Evolutionary conservation across 2,329 filamentous ascomycete species (phyloP), one percentile per base, ranked within the genome.

Genomic region (Phaeosphaeria sp.): DNA sequence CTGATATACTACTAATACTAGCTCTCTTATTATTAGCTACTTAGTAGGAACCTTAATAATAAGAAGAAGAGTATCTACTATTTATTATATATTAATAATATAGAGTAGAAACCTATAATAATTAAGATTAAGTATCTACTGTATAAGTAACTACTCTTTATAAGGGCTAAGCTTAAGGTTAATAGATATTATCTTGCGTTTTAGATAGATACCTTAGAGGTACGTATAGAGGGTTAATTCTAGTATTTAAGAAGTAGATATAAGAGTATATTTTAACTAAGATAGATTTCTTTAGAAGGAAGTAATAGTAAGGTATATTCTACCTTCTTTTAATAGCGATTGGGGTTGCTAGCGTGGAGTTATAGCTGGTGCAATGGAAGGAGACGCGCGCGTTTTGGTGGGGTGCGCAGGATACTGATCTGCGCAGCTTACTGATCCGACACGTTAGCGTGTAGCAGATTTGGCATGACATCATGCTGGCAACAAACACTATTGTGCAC

Each of bases 101-200:
- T 46, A 11, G 18, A 33, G 43, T 5, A 50, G 50, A 56, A 55
- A 59, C 42, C 56, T 20, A 21, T 47, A 47, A 30, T 18, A 17
- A 43, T 55, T 36, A 48, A 61, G 55, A 39, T 50, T 43, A 52
- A 62, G 54, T 33, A 59, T 63, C 52, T 25, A 63, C 30, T 58
- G 33, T 6, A 63, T 25, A 36, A 61, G 52, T 20, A 48, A 50
- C 52, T 60, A 41, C 58, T 63, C 52, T 44, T 63, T 20, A 27
- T 21, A 1, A 33, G 55, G 23, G 9, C 6, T 27, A 50, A 60
- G 61, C 55, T 63, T 63, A 10, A 22, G 49, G 2, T 56, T 58
- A 20, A 25, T 25, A 18, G 30, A 27, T 36, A 17, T 58, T 25
- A 39, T 33, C 30, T 20, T 11, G 36, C 17, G 39, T 25, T 52